phyloP scores from a whole-genome alignment of 176 grass and related monocot species.

The Aegilops sharonensis region DNA sequence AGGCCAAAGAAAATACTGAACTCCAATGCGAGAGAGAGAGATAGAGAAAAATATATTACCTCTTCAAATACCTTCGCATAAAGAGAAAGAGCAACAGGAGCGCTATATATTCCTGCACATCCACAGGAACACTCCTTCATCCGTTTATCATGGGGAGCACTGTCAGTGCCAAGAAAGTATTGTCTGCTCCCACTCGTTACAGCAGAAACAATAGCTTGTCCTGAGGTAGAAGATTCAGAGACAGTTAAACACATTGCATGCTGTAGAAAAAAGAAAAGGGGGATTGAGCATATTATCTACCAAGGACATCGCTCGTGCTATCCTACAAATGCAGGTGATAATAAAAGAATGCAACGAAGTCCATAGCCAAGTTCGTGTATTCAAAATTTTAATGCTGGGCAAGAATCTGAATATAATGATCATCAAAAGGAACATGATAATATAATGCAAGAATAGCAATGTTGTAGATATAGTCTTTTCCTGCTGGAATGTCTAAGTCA shows the following conservation, averaged over 20 bases:
- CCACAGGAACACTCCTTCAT: conserved; percentile 91
- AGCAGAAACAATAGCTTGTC: conserved; percentile 83
- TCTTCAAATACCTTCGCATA: conserved; percentile 92
- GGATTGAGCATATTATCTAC: neutral
- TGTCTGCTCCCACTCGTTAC: conserved; percentile 83
- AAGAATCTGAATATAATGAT: neutral
- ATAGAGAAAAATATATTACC: conserved; percentile 36
- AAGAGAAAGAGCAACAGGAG: conserved; percentile 83
- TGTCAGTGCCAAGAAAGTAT: conserved; percentile 93
- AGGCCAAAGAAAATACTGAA: conserved; percentile 9
- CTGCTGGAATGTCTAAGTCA: neutral
- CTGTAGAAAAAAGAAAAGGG: neutral
- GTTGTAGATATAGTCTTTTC: neutral
- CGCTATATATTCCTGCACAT: conserved; percentile 93
- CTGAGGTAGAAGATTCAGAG: conserved; percentile 43
- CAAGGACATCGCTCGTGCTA: neutral
- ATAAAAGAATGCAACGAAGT: neutral
- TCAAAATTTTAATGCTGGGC: neutral
- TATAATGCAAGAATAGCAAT: neutral
- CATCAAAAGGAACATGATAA: conserved; percentile 3
- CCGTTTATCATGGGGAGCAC: conserved; percentile 79
- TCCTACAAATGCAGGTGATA: neutral
- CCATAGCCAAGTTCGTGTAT: neutral
- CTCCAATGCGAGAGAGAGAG: neutral
- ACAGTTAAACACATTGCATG: neutral